Evolutionary conservation across 1,139 yeast genomes (phyloP).

Genomic region (Pichia sp.): DNA sequence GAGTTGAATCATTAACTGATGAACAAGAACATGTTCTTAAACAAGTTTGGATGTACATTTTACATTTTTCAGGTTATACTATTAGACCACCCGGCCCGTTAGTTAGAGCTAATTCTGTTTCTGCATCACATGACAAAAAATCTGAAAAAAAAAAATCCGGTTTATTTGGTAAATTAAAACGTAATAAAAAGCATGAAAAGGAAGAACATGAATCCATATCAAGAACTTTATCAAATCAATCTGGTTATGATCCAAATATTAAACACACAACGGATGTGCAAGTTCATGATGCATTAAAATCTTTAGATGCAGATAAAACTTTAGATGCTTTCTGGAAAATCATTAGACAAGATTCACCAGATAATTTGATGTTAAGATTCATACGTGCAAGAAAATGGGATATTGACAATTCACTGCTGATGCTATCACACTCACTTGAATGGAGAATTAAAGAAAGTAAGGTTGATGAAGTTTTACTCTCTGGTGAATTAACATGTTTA

Average conservation of each 20-base stretch:
- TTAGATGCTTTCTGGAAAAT: slow-evolving; percentile 48
- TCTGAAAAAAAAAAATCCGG: slow-evolving; percentile 27
- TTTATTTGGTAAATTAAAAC: slow-evolving; percentile 22
- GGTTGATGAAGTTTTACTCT: slow-evolving; percentile 50
- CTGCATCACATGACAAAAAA: slow-evolving; percentile 9
- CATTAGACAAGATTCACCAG: slow-evolving; percentile 64
- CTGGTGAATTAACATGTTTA: slow-evolving; percentile 50
- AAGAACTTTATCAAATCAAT: slow-evolving; percentile 17
- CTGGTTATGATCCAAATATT: slow-evolving; percentile 26
- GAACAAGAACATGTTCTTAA: slow-evolving; percentile 65
- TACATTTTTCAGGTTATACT: slow-evolving; percentile 53
- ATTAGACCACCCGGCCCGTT: slow-evolving; percentile 25
- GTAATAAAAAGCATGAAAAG: slow-evolving; percentile 10
- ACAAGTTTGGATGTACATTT: slow-evolving; percentile 66
- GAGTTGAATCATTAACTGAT: slow-evolving; percentile 50
- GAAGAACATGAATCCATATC: slow-evolving; percentile 10
- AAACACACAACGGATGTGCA: slow-evolving; percentile 22
- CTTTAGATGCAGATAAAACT: slow-evolving; percentile 38
- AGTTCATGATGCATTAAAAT: slow-evolving; percentile 30
- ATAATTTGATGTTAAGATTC: slow-evolving; percentile 59
- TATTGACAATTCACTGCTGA: slow-evolving; percentile 51
- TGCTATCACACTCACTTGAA: slow-evolving; percentile 58
- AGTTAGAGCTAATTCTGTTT: slow-evolving; percentile 11
- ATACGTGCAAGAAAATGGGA: slow-evolving; percentile 73
- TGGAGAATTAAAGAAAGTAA: slow-evolving; percentile 60